Evolutionary conservation across 257 asterid genomes (phyloP).

Genomic region (Lycium ferocissimum): DNA sequence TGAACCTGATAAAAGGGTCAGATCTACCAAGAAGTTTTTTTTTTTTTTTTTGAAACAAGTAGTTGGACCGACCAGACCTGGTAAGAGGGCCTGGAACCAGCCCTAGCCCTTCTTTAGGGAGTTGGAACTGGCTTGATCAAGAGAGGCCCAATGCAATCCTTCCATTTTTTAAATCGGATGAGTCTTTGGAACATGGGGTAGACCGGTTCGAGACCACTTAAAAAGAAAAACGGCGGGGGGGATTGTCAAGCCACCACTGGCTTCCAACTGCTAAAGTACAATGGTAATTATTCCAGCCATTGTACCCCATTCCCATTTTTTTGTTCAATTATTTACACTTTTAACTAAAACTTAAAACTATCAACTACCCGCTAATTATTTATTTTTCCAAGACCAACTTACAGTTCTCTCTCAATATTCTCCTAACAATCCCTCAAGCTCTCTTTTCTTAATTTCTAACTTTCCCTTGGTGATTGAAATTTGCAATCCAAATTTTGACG

Average conservation of each 20-base stretch:
- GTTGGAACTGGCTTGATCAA: background rate
- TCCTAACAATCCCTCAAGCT: slow-evolving; percentile 11
- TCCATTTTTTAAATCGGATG: background rate
- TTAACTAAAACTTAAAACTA: background rate
- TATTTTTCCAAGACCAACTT: background rate
- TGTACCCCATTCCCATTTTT: no score
- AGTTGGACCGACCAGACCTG: slow-evolving; percentile 13
- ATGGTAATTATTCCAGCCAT: no score
- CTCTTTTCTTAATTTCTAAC: background rate
- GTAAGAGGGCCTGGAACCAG: background rate
- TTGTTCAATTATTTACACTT: background rate
- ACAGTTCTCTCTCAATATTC: slow-evolving; percentile 6
- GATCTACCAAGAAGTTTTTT: background rate
- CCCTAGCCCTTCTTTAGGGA: background rate
- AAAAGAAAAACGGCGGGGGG: no score
- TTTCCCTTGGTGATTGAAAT: slow-evolving; percentile 1
- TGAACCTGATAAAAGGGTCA: background rate
- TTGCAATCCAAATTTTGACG: background rate
- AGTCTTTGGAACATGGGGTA: no score
- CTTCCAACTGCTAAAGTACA: no score
- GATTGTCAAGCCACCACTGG: no score
- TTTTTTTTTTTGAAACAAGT: no score
- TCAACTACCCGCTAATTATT: background rate
- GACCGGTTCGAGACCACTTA: no score
- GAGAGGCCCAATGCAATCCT: background rate